phyloP scores from a whole-genome alignment of 345 rosid genomes.

The Diplotaxis tenuifolia region DNA sequence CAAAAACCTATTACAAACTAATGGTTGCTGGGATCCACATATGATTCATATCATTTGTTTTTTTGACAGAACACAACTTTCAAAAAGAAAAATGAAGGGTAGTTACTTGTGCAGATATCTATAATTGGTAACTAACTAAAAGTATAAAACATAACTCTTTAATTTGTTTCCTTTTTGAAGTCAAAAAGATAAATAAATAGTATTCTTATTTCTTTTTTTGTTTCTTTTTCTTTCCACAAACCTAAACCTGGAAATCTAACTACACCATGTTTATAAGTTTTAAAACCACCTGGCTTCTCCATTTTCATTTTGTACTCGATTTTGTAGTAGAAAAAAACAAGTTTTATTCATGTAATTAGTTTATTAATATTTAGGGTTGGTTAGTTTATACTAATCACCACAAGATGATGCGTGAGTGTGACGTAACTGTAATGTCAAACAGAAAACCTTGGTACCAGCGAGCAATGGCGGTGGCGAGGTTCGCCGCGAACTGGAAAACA shows the following conservation, averaged over 20 bases:
- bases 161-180: conserved; percentile 9
- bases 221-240: not conserved
- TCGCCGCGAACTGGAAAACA: conserved; percentile 53
- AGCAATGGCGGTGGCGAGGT: conserved; percentile 74
- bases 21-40: too few relatives aligned
- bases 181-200: not conserved
- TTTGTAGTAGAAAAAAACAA: not conserved
- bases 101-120: conserved; percentile 6
- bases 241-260: conserved; percentile 13
- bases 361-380: not conserved
- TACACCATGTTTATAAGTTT: not conserved
- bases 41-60: too few relatives aligned
- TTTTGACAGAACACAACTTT: too few relatives aligned
- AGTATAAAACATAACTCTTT: not conserved
- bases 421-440: conserved; percentile 26
- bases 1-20: too few relatives aligned
- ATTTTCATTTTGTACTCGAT: not conserved
- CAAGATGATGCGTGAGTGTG: conserved; percentile 26
- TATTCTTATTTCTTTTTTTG: not conserved
- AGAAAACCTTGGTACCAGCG: conserved; percentile 96
- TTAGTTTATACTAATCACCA: not conserved
- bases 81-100: not conserved
- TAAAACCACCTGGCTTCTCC: not conserved
- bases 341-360: not conserved
- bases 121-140: conserved; percentile 14